Conservation (phyloP, 2,329 filamentous ascomycete species). For the Beauveria brongniartii region DNA sequence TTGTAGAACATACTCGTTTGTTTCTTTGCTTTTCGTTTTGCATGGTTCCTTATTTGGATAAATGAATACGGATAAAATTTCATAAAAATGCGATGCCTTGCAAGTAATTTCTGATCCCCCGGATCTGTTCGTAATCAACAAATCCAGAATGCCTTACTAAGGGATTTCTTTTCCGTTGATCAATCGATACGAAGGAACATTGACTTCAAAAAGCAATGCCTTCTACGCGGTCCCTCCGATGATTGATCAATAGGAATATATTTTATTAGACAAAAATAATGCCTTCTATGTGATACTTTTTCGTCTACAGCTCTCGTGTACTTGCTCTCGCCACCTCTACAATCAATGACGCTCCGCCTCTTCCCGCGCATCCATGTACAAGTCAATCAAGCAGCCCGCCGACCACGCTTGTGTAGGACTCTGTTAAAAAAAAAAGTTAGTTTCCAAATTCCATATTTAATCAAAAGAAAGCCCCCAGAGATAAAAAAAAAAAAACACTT, state of each 20-base stretch:
- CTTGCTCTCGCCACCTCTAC: neutral
- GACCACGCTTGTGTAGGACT: slow-evolving; percentile 97
- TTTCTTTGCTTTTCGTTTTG: neutral
- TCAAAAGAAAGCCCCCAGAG: no score
- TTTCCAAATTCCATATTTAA: neutral
- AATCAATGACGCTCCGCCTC: slow-evolving; percentile 26
- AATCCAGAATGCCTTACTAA: no score
- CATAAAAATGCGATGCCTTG: no score
- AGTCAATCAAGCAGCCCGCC: slow-evolving; percentile 83
- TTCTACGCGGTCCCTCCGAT: neutral
- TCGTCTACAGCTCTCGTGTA: neutral
- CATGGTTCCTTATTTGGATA: slow-evolving; percentile 6
- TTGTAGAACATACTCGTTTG: neutral
- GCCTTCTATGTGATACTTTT: neutral
- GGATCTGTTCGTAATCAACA: no score
- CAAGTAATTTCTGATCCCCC: no score
- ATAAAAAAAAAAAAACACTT: slow-evolving; percentile 29
- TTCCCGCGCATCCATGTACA: slow-evolving; percentile 83
- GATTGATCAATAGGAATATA: neutral
- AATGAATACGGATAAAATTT: neutral
- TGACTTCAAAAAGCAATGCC: neutral
- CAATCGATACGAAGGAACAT: neutral
- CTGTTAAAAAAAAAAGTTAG: slow-evolving; percentile 31
- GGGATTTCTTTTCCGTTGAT: no score
- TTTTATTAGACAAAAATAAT: neutral